Conservation (phyloP, 1,284 basidiomycete species). For the Vanrija sp. region DNA sequence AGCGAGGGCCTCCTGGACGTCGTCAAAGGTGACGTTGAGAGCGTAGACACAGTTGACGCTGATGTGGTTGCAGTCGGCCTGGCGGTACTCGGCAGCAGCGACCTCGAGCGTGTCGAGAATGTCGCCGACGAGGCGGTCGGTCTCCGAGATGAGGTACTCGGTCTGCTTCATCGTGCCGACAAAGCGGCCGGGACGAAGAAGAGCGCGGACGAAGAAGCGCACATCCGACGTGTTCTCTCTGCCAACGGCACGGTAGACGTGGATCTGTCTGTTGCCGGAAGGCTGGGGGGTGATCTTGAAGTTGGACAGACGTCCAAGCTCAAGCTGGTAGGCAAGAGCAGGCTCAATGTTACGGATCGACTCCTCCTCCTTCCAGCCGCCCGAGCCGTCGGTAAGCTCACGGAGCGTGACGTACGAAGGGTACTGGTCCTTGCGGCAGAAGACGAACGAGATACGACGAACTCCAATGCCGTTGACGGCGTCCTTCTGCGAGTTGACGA, state of each 20-base stretch:
- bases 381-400: conserved; percentile 52
- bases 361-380: conserved; percentile 86
- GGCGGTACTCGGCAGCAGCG: conserved; percentile 77
- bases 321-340: conserved; percentile 95
- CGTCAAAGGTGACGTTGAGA: conserved; percentile 89
- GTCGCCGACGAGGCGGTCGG: conserved; percentile 90
- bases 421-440: conserved; percentile 87
- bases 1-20: conserved; percentile 89
- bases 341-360: conserved; percentile 98
- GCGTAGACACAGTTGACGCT: conserved; percentile 99
- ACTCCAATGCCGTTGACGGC: conserved; percentile 72
- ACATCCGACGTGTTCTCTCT: conserved; percentile 94
- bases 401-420: conserved; percentile 94
- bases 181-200: conserved; percentile 91
- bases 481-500: conserved; percentile 67
- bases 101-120: conserved; percentile 94
- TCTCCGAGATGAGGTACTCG: conserved; percentile 96
- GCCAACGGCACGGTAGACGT: conserved; percentile 93
- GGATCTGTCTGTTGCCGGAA: conserved; percentile 90
- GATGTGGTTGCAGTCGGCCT: conserved; percentile 92
- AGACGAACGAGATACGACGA: conserved; percentile 84
- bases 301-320: conserved; percentile 91
- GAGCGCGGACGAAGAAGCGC: conserved; percentile 95
- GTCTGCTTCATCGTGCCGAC: conserved; percentile 86
- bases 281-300: conserved; percentile 93